phyloP scores from a whole-genome alignment of 108 stramenopile genomes.

The Craspedostauros australis region DNA sequence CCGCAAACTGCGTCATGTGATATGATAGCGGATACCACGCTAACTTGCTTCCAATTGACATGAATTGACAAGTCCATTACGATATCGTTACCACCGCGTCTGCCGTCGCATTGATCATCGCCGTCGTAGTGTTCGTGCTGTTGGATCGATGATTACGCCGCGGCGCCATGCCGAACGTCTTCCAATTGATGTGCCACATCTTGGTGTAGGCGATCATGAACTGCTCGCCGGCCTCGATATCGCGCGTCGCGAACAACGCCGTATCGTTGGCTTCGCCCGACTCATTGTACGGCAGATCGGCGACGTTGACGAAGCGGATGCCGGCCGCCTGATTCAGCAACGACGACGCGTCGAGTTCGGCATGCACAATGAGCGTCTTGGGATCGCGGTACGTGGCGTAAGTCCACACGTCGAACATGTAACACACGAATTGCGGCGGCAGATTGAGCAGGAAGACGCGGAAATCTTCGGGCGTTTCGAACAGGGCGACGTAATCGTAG shows the following conservation, averaged over 20 bases:
- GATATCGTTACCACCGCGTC: too few relatives aligned
- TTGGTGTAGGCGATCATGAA: slow-evolving; percentile 1
- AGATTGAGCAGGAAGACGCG: slow-evolving; percentile 8
- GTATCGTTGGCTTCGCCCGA: too few relatives aligned
- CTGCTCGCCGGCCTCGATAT: slow-evolving; percentile 9
- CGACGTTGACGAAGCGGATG: neutral
- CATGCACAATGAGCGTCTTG: neutral
- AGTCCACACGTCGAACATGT: slow-evolving; percentile 12
- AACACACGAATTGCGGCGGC: slow-evolving; percentile 7
- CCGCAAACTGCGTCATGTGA: too few relatives aligned
- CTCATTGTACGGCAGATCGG: neutral
- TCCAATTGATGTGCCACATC: too few relatives aligned
- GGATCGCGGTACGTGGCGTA: slow-evolving; percentile 11
- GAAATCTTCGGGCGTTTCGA: slow-evolving; percentile 5
- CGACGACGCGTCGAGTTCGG: too few relatives aligned
- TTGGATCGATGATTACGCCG: too few relatives aligned
- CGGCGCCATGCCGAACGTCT: too few relatives aligned
- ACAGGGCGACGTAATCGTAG: slow-evolving; percentile 7
- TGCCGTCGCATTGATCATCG: too few relatives aligned
- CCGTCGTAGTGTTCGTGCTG: too few relatives aligned
- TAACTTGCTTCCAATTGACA: too few relatives aligned
- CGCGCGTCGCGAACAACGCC: slow-evolving; percentile 7
- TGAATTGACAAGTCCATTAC: too few relatives aligned
- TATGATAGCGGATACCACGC: too few relatives aligned
- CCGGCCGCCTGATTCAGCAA: neutral